Base-by-base conservation (phyloP, 106 monocot species). In the Acorus gramineus region DNA sequence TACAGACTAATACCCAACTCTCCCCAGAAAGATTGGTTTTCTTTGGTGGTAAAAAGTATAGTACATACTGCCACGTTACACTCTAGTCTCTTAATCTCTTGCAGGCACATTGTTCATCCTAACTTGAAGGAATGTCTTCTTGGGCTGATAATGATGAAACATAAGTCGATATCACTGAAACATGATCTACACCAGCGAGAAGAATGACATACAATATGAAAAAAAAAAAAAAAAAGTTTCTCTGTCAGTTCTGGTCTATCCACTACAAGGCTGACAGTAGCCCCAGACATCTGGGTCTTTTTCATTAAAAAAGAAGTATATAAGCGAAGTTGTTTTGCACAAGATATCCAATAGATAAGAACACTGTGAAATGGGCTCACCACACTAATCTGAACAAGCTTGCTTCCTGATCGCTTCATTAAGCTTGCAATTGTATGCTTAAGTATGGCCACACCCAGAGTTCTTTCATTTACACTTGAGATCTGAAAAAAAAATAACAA, bases 341-440 rank as follows among this genome's bases (percentile, higher is more conserved):
- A 14, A 14, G 44, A 6, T 57, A 1, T 2, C 53, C 3, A 53
- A 3, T 47, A 11, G 45, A 70, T 42, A 61, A 44, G 52, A 3
- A 59, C 13, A 5, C 4, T 9, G 4, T 59, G 46, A 57, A 59
- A 6, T 42, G 42, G 66, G 43, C 60, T 42, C 52, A 98, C 92
- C 82, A 86, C 85, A 55, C 98, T 84, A 59, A 98, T 98, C 70
- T 84, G 85, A 65, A 78, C 73, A 72, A 98, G 92, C 66, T 98
- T 98, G 81, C 71, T 85, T 49, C 87, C 82, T 60, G 98, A 85
- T 80, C 82, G 81, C 87, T 75, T 81, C 14, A 77, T 74, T 61
- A 98, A 67, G 66, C 83, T 92, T 57, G 76, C 69, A 79, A 92
- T 83, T 59, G 88, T 88, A 73, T 79, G 64, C 46, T 79, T 69